These are phyloP conservation scores for Trichoderma sp. DNA, from an alignment of 2,329 filamentous ascomycete genomes.

Conservation along the genomic window DNA sequence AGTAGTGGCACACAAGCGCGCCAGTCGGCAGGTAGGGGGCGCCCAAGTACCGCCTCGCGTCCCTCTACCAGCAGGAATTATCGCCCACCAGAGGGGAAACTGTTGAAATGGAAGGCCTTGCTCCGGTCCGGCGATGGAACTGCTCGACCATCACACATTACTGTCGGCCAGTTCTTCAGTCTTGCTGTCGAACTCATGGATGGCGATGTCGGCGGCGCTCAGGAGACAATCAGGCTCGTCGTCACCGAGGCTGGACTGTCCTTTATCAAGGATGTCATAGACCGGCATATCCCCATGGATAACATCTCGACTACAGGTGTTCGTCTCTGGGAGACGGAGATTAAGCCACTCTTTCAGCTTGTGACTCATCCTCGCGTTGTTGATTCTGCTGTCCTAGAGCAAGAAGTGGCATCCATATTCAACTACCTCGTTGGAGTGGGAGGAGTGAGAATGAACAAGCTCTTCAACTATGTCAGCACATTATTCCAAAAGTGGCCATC, in stretches of 20 bases:
- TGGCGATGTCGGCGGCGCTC: constrained; percentile 23
- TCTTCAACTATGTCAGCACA: constrained; percentile 33
- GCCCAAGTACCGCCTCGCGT: not conserved
- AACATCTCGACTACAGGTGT: not conserved
- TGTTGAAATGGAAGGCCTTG: constrained; percentile 24
- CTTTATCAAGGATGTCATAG: constrained; percentile 29
- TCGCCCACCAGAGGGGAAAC: constrained; percentile 21
- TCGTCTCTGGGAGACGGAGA: constrained; percentile 27
- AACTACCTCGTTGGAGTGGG: constrained; percentile 37
- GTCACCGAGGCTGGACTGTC: constrained; percentile 30
- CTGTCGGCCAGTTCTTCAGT: constrained; percentile 21
- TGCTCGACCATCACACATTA: not conserved
- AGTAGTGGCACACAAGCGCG: not conserved
- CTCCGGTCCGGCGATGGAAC: not conserved
- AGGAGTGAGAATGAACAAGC: constrained; percentile 29
- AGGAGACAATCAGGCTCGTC: constrained; percentile 26
- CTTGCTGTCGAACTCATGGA: constrained; percentile 25
- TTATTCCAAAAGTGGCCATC: constrained; percentile 25
- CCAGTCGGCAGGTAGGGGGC: not conserved
- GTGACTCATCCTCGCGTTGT: constrained; percentile 35
- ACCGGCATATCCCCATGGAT: constrained; percentile 25
- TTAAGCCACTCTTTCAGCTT: constrained; percentile 36
- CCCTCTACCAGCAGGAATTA: not conserved
- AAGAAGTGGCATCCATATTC: constrained; percentile 35
- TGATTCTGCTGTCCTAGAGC: constrained; percentile 39